Base-by-base conservation (phyloP, 306 rosid genomes). In the Comarum palustre region DNA sequence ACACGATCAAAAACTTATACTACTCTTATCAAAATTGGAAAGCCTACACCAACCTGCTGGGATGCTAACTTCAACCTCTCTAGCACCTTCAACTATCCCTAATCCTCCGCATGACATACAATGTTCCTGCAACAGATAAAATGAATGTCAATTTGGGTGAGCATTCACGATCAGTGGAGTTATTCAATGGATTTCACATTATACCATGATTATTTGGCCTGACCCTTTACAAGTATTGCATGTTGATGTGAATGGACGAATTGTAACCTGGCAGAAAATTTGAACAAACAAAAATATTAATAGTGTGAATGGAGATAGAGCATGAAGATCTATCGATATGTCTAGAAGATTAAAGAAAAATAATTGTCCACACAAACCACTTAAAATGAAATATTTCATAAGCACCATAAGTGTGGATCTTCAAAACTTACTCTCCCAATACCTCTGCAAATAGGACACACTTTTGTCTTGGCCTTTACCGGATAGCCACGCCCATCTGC, bases 401-500 rank as follows among this genome's bases (percentile, higher is more conserved):
- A 69, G 31, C 43, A 71, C 78, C 25, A 72, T 73, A 72, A 79
- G 52, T 17, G 22, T 60, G 67, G 72, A 69, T 79, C 60, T 78
- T 77, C 41, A 79, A 84, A 74, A 89, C 99, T 94, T 90, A 94
- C 99, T 78, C 93, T 88, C 75, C 99, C 99, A 76, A 75, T 50
- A 72, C 99, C 99, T 85, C 96, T 81, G 81, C 99, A 91, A 41
- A 90, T 89, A 75, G 89, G 91, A 87, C 99, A 94, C 52, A 84
- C 87, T 76, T 78, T 80, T 76, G 87, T 85, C 79, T 80, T 82
- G 77, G 97, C 95, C 75, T 86, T 72, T 60, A 61, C 83, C 17
- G 96, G 84, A 87, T 83, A 79, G 75, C 97, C 99, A 71, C n/a
- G 82, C 46, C 95, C 99, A 86, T 87, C 99, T 94, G 77, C 79